phyloP scores from a whole-genome alignment of 2,329 filamentous ascomycete genomes.

The Acephala macrosclerotiorum region DNA sequence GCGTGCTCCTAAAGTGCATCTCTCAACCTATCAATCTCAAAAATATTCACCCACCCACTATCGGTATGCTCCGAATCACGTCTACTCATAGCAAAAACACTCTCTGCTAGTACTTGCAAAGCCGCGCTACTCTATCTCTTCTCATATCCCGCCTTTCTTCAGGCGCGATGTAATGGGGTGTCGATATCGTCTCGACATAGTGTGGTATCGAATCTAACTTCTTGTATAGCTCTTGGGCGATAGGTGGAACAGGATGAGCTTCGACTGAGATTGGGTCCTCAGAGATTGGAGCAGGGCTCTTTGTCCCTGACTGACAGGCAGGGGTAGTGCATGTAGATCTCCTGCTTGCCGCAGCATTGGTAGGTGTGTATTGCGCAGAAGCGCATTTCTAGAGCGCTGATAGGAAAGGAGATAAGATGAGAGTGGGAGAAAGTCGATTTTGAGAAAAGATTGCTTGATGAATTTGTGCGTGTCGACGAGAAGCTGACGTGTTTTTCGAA shows the following conservation, averaged over 20 bases:
- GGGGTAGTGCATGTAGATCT: constrained; percentile 2
- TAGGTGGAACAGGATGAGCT: background rate
- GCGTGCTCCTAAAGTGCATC: background rate
- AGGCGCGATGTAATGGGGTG: no score
- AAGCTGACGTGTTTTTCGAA: background rate
- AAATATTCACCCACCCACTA: background rate
- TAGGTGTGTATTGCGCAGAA: background rate
- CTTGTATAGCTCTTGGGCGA: background rate
- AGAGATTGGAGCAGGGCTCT: background rate
- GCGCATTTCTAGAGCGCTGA: background rate
- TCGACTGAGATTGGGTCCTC: background rate
- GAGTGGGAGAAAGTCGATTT: background rate
- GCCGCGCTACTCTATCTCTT: background rate
- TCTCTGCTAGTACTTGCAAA: background rate
- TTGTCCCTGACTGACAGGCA: background rate
- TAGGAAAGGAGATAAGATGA: background rate
- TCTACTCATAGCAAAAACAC: constrained; percentile 4
- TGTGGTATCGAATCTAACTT: background rate
- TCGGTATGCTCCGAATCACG: background rate
- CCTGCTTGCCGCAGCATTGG: constrained; percentile 4
- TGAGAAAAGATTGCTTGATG: background rate
- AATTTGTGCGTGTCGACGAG: background rate
- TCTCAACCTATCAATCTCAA: constrained; percentile 6
- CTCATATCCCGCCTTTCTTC: background rate
- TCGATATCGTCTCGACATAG: background rate